Evolutionary conservation across 148 eudicot species (phyloP).

Genomic region (Rhododendron simsii): DNA sequence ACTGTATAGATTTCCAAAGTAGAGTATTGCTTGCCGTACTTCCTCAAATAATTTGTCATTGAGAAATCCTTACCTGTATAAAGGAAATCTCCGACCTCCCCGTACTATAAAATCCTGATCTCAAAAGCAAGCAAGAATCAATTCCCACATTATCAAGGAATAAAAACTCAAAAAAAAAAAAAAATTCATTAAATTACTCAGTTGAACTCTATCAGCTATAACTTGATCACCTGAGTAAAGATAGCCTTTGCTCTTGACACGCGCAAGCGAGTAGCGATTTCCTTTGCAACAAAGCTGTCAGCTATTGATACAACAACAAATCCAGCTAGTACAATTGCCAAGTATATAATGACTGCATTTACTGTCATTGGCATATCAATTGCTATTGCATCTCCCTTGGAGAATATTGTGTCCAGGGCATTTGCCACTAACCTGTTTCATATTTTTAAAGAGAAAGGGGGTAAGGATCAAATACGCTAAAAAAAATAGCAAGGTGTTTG

Average conservation of each 20-base stretch:
- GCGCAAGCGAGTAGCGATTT: constrained; percentile 79
- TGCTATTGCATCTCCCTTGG: constrained; percentile 83
- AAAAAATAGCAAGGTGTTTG: background rate
- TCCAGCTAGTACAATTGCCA: constrained; percentile 78
- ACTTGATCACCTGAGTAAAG: constrained; percentile 73
- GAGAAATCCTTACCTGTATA: constrained; percentile 63
- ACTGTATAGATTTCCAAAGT: background rate
- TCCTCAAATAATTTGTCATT: background rate
- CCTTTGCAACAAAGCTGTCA: constrained; percentile 89
- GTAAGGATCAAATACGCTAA: background rate
- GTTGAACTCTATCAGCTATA: background rate
- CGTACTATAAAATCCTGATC: constrained; percentile 76
- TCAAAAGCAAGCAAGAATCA: constrained; percentile 16
- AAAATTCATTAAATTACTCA: background rate
- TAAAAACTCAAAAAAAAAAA: background rate
- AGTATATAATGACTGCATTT: constrained; percentile 77
- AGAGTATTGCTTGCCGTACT: background rate
- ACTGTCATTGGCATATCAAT: constrained; percentile 96
- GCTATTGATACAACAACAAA: constrained; percentile 81
- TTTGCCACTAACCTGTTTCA: constrained; percentile 73
- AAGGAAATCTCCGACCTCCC: constrained; percentile 79
- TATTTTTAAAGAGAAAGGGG: background rate
- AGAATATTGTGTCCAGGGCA: constrained; percentile 64
- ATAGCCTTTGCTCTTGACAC: constrained; percentile 78
- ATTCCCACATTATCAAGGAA: background rate